Percentiles rank a stretch among this genome's conserved stretches.
These are phyloP conservation scores for Nemania sp. DNA, from an alignment of 2,329 filamentous ascomycete genomes.

Conservation along the genomic window DNA sequence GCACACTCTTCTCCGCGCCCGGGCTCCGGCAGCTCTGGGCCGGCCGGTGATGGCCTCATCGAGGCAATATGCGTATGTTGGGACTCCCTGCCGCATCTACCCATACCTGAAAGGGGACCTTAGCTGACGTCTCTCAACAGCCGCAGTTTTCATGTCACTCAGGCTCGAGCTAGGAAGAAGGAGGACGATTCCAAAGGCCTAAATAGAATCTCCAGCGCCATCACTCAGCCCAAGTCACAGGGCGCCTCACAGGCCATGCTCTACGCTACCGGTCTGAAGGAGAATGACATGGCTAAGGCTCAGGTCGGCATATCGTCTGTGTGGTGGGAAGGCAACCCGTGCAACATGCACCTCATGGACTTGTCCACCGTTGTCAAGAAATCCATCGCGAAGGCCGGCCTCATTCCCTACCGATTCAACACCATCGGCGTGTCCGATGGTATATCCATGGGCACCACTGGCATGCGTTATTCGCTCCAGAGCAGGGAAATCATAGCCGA, in stretches of 20 bases:
- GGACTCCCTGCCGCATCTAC: background rate
- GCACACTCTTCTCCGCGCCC: constrained; percentile 37
- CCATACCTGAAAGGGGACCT: background rate
- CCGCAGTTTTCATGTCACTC: constrained; percentile 55
- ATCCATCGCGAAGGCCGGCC: constrained; percentile 67
- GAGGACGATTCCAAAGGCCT: constrained; percentile 58
- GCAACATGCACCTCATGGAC: constrained; percentile 98
- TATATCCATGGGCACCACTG: constrained; percentile 97
- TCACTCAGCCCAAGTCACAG: constrained; percentile 97
- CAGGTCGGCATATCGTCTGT: constrained; percentile 98
- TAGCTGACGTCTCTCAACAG: constrained; percentile 31
- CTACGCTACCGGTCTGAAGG: constrained; percentile 87
- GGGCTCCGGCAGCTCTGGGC: constrained; percentile 37
- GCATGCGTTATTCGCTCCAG: constrained; percentile 95
- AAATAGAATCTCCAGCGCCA: constrained; percentile 81
- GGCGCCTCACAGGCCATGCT: constrained; percentile 99
- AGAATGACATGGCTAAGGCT: constrained; percentile 90
- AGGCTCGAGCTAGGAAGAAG: no score
- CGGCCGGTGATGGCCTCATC: constrained; percentile 32
- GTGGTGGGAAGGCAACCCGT: constrained; percentile 97
- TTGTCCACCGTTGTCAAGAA: constrained; percentile 75
- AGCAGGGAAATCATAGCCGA: constrained; percentile 96
- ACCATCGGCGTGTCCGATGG: constrained; percentile 97
- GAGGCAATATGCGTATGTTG: constrained; percentile 37
- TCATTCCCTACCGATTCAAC: constrained; percentile 97